Percentiles rank a stretch among this genome's conserved stretches.
Conservation (phyloP, 371 early-diverging fungal species). For the Zychaea mexicana region DNA sequence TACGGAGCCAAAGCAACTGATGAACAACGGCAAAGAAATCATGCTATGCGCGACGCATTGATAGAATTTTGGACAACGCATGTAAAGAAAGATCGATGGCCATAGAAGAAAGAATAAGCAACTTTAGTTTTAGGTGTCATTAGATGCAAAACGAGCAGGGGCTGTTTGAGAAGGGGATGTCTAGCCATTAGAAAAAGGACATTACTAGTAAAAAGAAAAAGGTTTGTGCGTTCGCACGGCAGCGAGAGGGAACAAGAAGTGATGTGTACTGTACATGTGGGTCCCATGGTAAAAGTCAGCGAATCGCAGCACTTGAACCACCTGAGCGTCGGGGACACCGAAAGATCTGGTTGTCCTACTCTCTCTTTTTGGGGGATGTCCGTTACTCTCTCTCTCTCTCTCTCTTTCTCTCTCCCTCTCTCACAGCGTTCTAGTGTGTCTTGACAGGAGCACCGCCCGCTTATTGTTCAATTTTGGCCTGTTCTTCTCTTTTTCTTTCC, state of each 20-base stretch:
- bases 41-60: not conserved
- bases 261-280: not conserved
- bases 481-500: not conserved
- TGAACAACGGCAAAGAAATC: slow-evolving; percentile 16
- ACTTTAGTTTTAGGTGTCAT: too few relatives aligned
- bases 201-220: not conserved
- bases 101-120: not conserved
- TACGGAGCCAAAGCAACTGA: slow-evolving; percentile 36
- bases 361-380: not conserved
- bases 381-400: not conserved
- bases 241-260: too few relatives aligned
- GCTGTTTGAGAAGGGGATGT: too few relatives aligned
- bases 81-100: slow-evolving; percentile 1
- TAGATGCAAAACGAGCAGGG: too few relatives aligned
- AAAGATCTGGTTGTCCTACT: slow-evolving; percentile 1
- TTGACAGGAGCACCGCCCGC: not conserved
- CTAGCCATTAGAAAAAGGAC: too few relatives aligned
- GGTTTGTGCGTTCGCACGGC: not conserved
- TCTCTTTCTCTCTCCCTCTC: too few relatives aligned
- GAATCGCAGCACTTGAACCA: not conserved
- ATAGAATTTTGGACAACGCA: not conserved
- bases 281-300: not conserved
- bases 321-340: not conserved
- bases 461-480: not conserved
- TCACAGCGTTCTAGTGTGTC: too few relatives aligned